Evolutionary conservation across 768 basidiomycete genomes (phyloP), one percentile per base, ranked within the genome.

Genomic region (Kwoniella sp.): DNA sequence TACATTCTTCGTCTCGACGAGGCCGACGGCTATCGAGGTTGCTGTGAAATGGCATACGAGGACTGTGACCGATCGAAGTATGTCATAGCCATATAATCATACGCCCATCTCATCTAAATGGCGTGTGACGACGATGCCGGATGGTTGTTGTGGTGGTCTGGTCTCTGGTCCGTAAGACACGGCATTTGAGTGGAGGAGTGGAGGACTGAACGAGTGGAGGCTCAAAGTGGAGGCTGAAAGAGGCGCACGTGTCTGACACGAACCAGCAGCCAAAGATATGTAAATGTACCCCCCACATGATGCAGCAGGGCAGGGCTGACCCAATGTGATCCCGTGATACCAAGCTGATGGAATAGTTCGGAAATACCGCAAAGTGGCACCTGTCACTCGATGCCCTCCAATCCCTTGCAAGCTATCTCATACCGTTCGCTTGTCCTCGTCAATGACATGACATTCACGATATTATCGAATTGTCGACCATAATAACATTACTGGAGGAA

Each of bases 391-490:
- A 20, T 50, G 17, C 29, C 55, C 47, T 57, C 55, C 63, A 64
- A 64, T 64, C 55, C 45, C 12, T 58, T 47, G 31, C 47, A 47
- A 25, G n/a, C 55, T 53, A 58, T 64, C 45, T 64, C 63, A 57
- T 50, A n/a, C n/a, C n/a, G n/a, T n/a, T n/a, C n/a, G n/a, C n/a
- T n/a, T n/a, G n/a, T n/a, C n/a, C n/a, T n/a, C n/a, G n/a, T n/a
- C n/a, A n/a, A n/a, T 31, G 34, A 25, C 53, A 28, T 30, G 8
- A 12, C 34, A 29, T 22, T 28, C 8, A 54, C 52, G 29, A 54
- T 28, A 11, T 28, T 8, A n/a, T n/a, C n/a, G n/a, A n/a, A n/a
- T 60, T 5, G 7, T 38, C 28, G 34, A 31, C 20, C 55, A 55
- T 12, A 17, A 55, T 12, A 17, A 45, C 4, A 41, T 31, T 47